Evolutionary conservation across 164 flowering plant species (phyloP), one percentile per base, ranked within the genome.

Genomic region (Paratinospora sagittata): DNA sequence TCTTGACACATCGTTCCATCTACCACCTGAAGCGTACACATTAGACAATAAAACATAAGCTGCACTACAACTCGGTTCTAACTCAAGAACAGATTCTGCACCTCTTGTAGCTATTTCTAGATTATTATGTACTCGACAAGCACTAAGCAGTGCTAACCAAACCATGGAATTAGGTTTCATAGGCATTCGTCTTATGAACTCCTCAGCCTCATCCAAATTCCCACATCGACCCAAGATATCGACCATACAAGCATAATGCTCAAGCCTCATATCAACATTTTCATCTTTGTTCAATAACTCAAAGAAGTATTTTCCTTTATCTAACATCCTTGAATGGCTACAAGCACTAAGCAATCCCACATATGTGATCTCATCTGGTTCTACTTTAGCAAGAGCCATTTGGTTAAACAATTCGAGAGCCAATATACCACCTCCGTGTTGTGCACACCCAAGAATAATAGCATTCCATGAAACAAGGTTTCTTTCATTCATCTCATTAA

Each of bases 401-500:
- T 75, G 81, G 67, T 60, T 75, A 43, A 86, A 89, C 10, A 84
- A 69, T 10, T 66, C 30, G 37, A 89, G 69, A 21, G 86, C 83
- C 87, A 79, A 76, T 73, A 27, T 60, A 17, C 85, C 86, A 68
- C 27, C 64, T 0, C 93, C 96, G 75, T 89, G 86, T 70, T 90
- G 86, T 43, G 92, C 90, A 76, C 86, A 84, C 52, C 92, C 90
- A 76, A 81, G 83, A 63, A 90, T 82, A 17, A 81, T 70, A 0
- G 96, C 76, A 71, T 90, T 90, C 90, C 90, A 90, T 2, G 91
- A 85, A 41, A 90, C 90, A 10, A 84, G 52, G 70, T 88, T 88
- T 70, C 82, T 88, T 63, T 60, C 73, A 0, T 17, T 8, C 66
- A 83, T 80, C 27, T 62, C 73, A 58, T 72, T 76, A 70, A 90